Evolutionary conservation across 257 asterid genomes (phyloP).

Genomic region (Jacaranda mimosifolia): DNA sequence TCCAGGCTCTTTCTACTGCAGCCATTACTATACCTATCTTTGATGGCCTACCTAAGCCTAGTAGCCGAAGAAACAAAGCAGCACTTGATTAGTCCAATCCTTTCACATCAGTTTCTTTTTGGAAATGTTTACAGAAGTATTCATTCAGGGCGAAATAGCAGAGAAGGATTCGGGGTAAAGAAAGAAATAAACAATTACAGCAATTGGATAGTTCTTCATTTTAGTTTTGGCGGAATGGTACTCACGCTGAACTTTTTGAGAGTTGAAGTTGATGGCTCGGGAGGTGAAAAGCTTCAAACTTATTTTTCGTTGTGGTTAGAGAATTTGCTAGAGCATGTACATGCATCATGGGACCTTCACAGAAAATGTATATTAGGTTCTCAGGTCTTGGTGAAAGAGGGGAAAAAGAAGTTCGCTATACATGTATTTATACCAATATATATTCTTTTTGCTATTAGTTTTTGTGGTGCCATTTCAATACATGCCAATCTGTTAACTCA

Average conservation of each 20-base stretch:
- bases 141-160: conserved; percentile 34
- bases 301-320: conserved; percentile 32
- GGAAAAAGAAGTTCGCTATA: conserved; percentile 35
- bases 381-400: conserved; percentile 39
- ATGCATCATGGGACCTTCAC: conserved; percentile 30
- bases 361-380: conserved; percentile 61
- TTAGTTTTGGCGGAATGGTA: conserved; percentile 40
- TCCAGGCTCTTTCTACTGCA: conserved; percentile 71
- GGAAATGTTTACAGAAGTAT: conserved; percentile 29
- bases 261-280: conserved; percentile 31
- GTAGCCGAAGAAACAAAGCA: conserved; percentile 68
- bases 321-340: conserved; percentile 40
- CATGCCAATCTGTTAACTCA: neutral
- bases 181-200: conserved; percentile 39
- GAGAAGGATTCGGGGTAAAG: conserved; percentile 28
- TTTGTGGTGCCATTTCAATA: conserved; percentile 9
- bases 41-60: conserved; percentile 75
- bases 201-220: conserved; percentile 33
- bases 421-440: conserved; percentile 40
- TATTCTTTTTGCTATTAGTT: conserved; percentile 19
- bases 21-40: conserved; percentile 79
- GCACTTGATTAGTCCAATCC: conserved; percentile 69
- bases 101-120: neutral
- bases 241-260: conserved; percentile 30
- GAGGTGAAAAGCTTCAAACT: conserved; percentile 21